Evolutionary conservation across 2,329 filamentous ascomycete species (phyloP).

Genomic region (Blastomyces percursus): DNA sequence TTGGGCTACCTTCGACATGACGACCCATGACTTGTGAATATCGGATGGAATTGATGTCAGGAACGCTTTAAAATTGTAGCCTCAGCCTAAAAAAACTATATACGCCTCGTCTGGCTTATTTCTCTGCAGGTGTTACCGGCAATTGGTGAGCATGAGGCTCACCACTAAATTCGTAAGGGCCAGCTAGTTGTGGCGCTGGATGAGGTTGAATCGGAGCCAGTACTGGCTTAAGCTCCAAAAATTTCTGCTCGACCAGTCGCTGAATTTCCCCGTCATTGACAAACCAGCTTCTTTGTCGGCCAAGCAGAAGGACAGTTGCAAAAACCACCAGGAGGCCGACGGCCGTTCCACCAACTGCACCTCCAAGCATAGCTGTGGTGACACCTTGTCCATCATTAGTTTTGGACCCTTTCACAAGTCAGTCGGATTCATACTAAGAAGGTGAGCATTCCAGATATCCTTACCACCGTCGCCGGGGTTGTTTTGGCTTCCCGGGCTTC

Average conservation of each 20-base stretch:
- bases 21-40: not conserved
- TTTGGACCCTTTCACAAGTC: not conserved
- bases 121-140: slow-evolving; percentile 5
- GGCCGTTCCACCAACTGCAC: slow-evolving; percentile 10
- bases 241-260: not conserved
- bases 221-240: not conserved
- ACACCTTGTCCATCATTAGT: not conserved
- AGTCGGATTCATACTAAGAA: not conserved
- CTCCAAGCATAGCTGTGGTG: slow-evolving; percentile 7
- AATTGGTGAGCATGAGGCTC: slow-evolving; percentile 7
- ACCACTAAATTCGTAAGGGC: slow-evolving; percentile 3
- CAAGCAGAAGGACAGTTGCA: slow-evolving; percentile 8
- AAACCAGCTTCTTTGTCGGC: slow-evolving; percentile 10
- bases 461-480: not conserved
- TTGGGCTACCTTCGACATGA: too few species aligned
- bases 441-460: not conserved
- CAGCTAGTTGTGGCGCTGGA: not conserved
- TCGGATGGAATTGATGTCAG: not conserved
- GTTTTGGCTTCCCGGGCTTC: not conserved
- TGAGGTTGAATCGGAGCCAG: not conserved
- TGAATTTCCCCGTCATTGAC: slow-evolving; percentile 7
- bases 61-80: not conserved
- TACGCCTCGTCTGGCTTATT: not conserved
- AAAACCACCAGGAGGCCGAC: slow-evolving; percentile 10
- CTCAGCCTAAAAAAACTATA: not conserved